A percentile compares a stretch with the other conserved stretches of the same genome.
Evolutionary conservation across 1,284 basidiomycete species (phyloP).

Genomic region (Schizopora paradoxa): DNA sequence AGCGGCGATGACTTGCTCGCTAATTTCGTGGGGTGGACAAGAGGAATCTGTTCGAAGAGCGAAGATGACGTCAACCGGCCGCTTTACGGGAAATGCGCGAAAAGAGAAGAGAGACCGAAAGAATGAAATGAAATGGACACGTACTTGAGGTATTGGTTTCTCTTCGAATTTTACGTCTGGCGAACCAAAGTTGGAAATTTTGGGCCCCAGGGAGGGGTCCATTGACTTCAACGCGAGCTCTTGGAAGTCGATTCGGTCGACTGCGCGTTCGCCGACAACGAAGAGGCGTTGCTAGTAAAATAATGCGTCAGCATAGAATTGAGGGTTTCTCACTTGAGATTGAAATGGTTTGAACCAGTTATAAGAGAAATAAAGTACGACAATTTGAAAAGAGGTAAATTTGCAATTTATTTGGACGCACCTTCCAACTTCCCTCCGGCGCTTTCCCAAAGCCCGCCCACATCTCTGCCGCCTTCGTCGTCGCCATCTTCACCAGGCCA

Average conservation of each 20-base stretch:
- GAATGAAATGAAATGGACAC: conserved; percentile 3
- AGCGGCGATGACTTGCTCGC: conserved; percentile 43
- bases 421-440: conserved; percentile 62
- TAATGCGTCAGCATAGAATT: background rate
- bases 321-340: background rate
- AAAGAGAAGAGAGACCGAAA: background rate
- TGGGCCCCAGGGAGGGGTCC: conserved; percentile 61
- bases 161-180: conserved; percentile 19
- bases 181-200: conserved; percentile 21
- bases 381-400: background rate
- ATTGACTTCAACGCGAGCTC: conserved; percentile 66
- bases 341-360: conserved; percentile 41
- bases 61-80: conserved; percentile 16
- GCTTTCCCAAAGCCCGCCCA: conserved; percentile 68
- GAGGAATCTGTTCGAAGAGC: conserved; percentile 45
- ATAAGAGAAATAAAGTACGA: conserved; percentile 1
- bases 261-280: conserved; percentile 55
- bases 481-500: conserved; percentile 23
- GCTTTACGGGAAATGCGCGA: conserved; percentile 19
- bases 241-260: conserved; percentile 71
- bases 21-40: conserved; percentile 56
- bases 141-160: conserved; percentile 4
- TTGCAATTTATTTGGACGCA: conserved; percentile 30
- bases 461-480: conserved; percentile 45
- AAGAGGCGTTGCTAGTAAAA: conserved; percentile 32